These are phyloP conservation scores for Neurospora sp. DNA, from an alignment of 2,329 filamentous ascomycete species.

Conservation along the genomic window DNA sequence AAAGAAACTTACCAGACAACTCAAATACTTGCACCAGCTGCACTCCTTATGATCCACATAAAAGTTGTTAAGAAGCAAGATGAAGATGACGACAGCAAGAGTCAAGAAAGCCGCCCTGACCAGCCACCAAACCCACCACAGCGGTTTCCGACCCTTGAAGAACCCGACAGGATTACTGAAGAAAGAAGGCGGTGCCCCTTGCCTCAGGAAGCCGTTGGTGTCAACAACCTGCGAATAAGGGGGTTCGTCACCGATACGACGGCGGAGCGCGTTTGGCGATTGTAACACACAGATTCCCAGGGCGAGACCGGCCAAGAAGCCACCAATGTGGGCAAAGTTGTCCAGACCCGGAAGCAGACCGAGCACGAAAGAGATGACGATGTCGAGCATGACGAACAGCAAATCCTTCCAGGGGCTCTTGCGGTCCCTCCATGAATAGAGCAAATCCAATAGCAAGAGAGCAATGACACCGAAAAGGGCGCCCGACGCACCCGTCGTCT, in stretches of 20 bases:
- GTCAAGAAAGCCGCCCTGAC: constrained; percentile 70
- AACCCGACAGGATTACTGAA: constrained; percentile 61
- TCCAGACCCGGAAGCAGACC: constrained; percentile 87
- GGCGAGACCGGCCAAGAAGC: constrained; percentile 83
- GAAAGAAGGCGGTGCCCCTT: constrained; percentile 42
- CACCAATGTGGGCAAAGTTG: constrained; percentile 96
- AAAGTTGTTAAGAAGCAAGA: constrained; percentile 83
- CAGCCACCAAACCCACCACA: constrained; percentile 98
- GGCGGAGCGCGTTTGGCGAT: constrained; percentile 71
- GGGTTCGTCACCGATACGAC: constrained; percentile 60
- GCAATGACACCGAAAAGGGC: constrained; percentile 87
- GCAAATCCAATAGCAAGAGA: constrained; percentile 74
- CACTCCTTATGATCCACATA: constrained; percentile 71
- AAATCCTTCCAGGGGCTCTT: constrained; percentile 70
- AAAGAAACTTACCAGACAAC: constrained; percentile 67
- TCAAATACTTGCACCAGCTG: constrained; percentile 90
- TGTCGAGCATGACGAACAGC: constrained; percentile 76
- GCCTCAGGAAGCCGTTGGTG: constrained; percentile 34
- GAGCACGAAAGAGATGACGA: constrained; percentile 83
- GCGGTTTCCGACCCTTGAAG: constrained; percentile 82
- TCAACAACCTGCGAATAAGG: constrained; percentile 57
- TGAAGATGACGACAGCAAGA: constrained; percentile 74
- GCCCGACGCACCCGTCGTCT: constrained; percentile 84
- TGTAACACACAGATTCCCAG: constrained; percentile 82
- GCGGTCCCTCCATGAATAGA: constrained; percentile 86